phyloP scores from a whole-genome alignment of 352 stramenopile species.

The Phytophthora quininea region DNA sequence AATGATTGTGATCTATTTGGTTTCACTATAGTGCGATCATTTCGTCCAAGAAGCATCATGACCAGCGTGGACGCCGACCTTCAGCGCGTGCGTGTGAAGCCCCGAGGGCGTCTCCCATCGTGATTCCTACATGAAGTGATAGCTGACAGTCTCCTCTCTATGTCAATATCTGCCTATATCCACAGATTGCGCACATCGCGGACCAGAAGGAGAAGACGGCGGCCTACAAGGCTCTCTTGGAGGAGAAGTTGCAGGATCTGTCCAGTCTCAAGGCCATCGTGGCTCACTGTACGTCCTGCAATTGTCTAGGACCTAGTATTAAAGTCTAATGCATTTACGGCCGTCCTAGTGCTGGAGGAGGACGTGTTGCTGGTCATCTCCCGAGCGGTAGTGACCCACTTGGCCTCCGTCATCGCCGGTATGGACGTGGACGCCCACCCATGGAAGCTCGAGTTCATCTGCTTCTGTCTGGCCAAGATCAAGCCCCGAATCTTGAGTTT shows the following conservation, averaged over 20 bases:
- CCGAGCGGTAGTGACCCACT: slow-evolving; percentile 73
- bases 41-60: slow-evolving; percentile 17
- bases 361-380: slow-evolving; percentile 82
- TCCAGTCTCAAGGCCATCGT: slow-evolving; percentile 64
- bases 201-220: slow-evolving; percentile 83
- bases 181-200: slow-evolving; percentile 64
- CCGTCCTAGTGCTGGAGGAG: slow-evolving; percentile 67
- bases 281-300: slow-evolving; percentile 57
- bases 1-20: not conserved
- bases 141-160: not conserved
- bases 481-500: slow-evolving; percentile 87
- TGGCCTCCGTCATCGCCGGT: slow-evolving; percentile 55
- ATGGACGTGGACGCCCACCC: slow-evolving; percentile 68
- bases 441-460: slow-evolving; percentile 85
- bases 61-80: slow-evolving; percentile 46
- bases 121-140: no score
- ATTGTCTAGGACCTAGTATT: slow-evolving; percentile 1
- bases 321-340: not conserved
- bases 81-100: slow-evolving; percentile 44
- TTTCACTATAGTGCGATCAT: not conserved
- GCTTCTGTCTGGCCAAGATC: slow-evolving; percentile 73
- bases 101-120: not conserved
- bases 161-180: not conserved
- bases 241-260: slow-evolving; percentile 50
- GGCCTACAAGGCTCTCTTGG: slow-evolving; percentile 76